Evolutionary conservation across 306 rosid genomes (phyloP), one percentile per base, ranked within the genome.

Genomic region (Begonia masoniana): DNA sequence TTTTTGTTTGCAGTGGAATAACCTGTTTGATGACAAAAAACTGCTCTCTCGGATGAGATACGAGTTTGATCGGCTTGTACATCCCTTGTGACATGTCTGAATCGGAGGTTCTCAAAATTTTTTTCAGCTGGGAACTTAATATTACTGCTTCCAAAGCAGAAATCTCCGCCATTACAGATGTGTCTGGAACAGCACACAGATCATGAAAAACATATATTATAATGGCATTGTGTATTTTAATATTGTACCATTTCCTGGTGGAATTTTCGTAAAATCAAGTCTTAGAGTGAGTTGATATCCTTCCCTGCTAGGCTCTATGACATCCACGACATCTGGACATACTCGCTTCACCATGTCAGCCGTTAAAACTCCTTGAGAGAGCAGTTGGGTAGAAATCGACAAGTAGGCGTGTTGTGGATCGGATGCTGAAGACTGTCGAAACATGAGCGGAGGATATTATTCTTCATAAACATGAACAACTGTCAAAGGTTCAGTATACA

Each of bases 21-120:
- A 84, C 96, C 99, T 83, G 86, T 71, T 70, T 76, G 71, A 91
- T 74, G 61, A 86, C 81, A 75, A 85, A 86, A 72, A 91, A 85
- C 41, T 86, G 88, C 63, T 91, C 92, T 70, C 86, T 81, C 55
- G 99, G 92, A 75, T 79, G 82, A 55, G 81, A 85, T 60, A 66
- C 61, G 51, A 86, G 77, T 70, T 86, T 91, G 79, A 85, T 72
- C 53, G 99, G 88, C 67, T 80, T 85, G 68, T 63, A 69, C 50
- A 68, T 71, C 52, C 82, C 86, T 15, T 84, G 76, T 62, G 47
- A 23, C 49, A 58, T 75, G 15, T 76, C 74, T 12, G 87, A 71
- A 61, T 75, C 72, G 54, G 70, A 77, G 60, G 68, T 81, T 63
- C 57, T 69, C 72, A 91, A 59, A 65, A 91, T 71, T 69, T 91